Conservation (phyloP, 2,329 filamentous ascomycete genomes). For the Calycina marina region DNA sequence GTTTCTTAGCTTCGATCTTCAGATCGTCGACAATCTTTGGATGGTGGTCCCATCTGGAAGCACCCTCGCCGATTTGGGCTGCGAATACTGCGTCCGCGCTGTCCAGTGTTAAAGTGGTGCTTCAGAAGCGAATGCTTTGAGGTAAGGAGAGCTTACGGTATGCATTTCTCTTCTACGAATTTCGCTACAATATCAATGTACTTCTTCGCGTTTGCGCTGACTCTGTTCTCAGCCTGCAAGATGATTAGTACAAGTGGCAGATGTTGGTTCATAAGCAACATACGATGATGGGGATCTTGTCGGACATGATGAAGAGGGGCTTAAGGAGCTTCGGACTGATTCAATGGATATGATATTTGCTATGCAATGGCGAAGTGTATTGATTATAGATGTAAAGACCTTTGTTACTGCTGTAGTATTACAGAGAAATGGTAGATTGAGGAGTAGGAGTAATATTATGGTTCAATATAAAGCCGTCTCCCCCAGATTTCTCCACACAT, state of each 20-base stretch:
- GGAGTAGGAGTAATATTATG: too few species aligned
- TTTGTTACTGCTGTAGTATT: too few species aligned
- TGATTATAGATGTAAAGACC: too few species aligned
- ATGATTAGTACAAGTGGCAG: too few species aligned
- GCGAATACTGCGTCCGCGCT: conserved; percentile 67
- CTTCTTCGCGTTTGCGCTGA: conserved; percentile 75
- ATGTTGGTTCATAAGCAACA: too few species aligned
- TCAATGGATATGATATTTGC: too few species aligned
- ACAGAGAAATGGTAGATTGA: too few species aligned
- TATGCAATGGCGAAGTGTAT: too few species aligned
- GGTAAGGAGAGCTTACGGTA: conserved; percentile 42
- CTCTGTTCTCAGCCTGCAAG: conserved; percentile 27
- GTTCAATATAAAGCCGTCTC: too few species aligned
- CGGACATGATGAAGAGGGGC: too few species aligned
- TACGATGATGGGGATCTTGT: conserved; percentile 32
- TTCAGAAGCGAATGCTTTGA: neutral
- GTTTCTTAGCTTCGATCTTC: conserved; percentile 65
- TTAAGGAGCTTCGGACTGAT: too few species aligned
- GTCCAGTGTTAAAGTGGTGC: conserved; percentile 10
- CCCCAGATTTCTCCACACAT: conserved; percentile 13
- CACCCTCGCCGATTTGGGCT: conserved; percentile 62
- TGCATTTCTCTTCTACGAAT: conserved; percentile 94
- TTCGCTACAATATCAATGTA: conserved; percentile 80
- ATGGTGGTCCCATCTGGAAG: conserved; percentile 64
- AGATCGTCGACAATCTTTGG: conserved; percentile 76